Percentiles rank a stretch among this genome's conserved stretches.
Conservation (phyloP, 306 rosid species). For the Spatholobus suberectus region DNA sequence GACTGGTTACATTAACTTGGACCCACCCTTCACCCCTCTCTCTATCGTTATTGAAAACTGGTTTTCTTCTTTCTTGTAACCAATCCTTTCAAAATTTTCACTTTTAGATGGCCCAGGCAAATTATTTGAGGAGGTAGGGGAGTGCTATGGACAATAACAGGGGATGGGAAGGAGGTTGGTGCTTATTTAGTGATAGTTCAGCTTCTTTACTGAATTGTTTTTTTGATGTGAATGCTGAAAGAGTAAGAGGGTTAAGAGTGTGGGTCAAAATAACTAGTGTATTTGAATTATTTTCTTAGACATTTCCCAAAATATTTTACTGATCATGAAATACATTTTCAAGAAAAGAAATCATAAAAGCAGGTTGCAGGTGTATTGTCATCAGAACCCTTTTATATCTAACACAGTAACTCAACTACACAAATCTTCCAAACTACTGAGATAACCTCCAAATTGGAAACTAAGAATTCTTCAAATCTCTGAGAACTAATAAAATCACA, state of each 20-base stretch:
- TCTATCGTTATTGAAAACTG: neutral
- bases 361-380: neutral
- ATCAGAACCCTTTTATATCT: neutral
- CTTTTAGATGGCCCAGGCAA: neutral
- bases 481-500: neutral
- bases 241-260: neutral
- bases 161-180: neutral
- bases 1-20: neutral
- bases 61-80: neutral
- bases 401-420: neutral
- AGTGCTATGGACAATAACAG: neutral
- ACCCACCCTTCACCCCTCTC: neutral
- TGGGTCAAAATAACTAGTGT: neutral
- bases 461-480: neutral
- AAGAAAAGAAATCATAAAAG: neutral
- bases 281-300: neutral
- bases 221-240: neutral
- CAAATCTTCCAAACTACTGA: neutral
- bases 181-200: conserved; percentile 8
- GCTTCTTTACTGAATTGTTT: neutral
- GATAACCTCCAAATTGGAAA: neutral
- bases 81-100: neutral
- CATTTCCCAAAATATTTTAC: neutral
- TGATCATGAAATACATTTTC: neutral
- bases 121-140: neutral